Percentiles rank a stretch among this genome's conserved stretches.
Conservation (phyloP, 176 grass and related monocot genomes). For the Musa acuminata region DNA sequence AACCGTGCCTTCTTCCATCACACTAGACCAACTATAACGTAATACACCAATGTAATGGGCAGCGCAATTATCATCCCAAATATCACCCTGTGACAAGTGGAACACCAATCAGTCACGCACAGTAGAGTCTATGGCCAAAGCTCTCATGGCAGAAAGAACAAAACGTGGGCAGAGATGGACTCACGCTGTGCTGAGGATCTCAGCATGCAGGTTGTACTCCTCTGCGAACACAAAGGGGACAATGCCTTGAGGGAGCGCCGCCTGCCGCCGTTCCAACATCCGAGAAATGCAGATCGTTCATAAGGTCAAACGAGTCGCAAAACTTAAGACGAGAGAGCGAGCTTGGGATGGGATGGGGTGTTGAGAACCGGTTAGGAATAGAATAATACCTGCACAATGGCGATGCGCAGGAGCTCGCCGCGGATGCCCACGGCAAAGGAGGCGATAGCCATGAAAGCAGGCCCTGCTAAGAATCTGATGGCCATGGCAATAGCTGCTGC, state of each 20-base stretch:
- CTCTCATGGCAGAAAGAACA: neutral
- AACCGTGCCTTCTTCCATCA: neutral
- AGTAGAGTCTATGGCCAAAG: neutral
- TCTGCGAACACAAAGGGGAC: constrained; percentile 8
- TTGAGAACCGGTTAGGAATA: neutral
- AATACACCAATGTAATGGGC: neutral
- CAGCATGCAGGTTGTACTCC: constrained; percentile 6
- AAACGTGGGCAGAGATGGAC: neutral
- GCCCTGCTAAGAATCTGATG: constrained; percentile 79
- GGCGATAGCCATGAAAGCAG: constrained; percentile 75
- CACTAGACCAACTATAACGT: neutral
- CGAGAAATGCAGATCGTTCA: neutral
- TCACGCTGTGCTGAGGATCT: constrained; percentile 7
- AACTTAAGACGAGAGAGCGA: neutral
- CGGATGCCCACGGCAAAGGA: constrained; percentile 85
- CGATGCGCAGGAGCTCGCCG: constrained; percentile 75
- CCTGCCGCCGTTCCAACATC: neutral
- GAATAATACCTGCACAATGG: constrained; percentile 75
- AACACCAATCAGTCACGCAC: neutral
- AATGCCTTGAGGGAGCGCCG: neutral
- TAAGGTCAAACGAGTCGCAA: neutral
- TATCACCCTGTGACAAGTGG: neutral
- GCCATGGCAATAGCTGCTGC: constrained; percentile 77
- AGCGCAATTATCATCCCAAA: constrained; percentile 4
- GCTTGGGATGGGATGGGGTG: neutral